A percentile compares a stretch with the other conserved stretches of the same genome.
phyloP scores from a whole-genome alignment of 208 protist species.

The Trypanosoma cruzi region DNA sequence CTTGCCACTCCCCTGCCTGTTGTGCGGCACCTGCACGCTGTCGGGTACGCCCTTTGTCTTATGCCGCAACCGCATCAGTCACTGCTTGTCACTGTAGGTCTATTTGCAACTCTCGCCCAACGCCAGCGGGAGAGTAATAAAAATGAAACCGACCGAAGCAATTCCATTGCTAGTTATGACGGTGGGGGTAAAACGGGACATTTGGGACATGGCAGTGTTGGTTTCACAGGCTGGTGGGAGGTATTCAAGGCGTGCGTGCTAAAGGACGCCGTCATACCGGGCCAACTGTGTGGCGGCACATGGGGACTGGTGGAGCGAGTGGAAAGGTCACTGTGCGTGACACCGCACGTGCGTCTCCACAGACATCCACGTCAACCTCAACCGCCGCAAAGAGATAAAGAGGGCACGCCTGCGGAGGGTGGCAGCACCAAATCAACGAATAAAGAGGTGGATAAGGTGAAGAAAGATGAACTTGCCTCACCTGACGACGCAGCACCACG shows the following conservation, averaged over 20 bases:
- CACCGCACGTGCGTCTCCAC: slow-evolving; percentile 10
- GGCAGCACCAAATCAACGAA: not conserved
- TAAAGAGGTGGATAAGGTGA: not conserved
- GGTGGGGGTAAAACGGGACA: not conserved
- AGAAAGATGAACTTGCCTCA: not conserved
- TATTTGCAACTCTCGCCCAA: slow-evolving; percentile 46
- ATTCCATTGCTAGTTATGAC: not conserved
- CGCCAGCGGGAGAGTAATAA: slow-evolving; percentile 33
- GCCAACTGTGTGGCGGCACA: slow-evolving; percentile 36
- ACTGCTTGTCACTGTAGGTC: slow-evolving; percentile 48
- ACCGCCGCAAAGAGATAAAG: too few species aligned
- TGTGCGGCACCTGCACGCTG: slow-evolving; percentile 38
- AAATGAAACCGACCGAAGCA: not conserved
- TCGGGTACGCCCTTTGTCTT: slow-evolving; percentile 40
- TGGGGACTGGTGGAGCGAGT: slow-evolving; percentile 43
- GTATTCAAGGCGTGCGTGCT: slow-evolving; percentile 49
- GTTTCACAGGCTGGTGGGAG: slow-evolving; percentile 42
- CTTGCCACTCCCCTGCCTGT: slow-evolving; percentile 37
- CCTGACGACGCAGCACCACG: not conserved
- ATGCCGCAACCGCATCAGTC: slow-evolving; percentile 42
- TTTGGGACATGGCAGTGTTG: not conserved
- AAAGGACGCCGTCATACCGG: slow-evolving; percentile 45
- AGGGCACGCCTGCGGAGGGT: not conserved
- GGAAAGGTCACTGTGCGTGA: slow-evolving; percentile 25
- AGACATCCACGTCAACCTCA: not conserved